Evolutionary conservation across 495 filamentous ascomycete genomes (phyloP).

Genomic region (Neurospora cerealis): DNA sequence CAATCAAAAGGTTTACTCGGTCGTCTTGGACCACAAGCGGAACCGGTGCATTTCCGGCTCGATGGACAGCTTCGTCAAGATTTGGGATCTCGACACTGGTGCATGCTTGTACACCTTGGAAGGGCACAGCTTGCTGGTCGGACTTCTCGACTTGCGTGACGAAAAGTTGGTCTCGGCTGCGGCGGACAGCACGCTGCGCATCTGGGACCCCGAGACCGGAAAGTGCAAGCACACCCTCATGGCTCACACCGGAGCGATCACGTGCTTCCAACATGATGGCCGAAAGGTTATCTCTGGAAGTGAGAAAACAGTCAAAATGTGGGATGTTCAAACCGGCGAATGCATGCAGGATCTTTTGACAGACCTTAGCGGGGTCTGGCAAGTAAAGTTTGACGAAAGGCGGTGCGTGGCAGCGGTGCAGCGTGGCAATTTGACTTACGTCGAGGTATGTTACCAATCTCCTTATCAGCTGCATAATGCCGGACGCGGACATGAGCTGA

Average conservation of each 20-base stretch:
- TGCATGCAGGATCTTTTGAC: constrained; percentile 91
- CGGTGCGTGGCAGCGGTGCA: constrained; percentile 96
- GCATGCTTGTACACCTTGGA: constrained; percentile 80
- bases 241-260: constrained; percentile 94
- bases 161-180: constrained; percentile 90
- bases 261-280: constrained; percentile 96
- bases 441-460: constrained; percentile 62
- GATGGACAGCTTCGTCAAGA: constrained; percentile 97
- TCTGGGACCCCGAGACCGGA: constrained; percentile 94
- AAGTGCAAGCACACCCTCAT: constrained; percentile 81
- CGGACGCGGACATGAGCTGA: neutral
- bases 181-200: constrained; percentile 86
- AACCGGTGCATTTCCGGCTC: constrained; percentile 96
- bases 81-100: constrained; percentile 94
- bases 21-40: constrained; percentile 84
- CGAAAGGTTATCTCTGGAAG: constrained; percentile 95
- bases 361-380: constrained; percentile 95
- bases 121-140: constrained; percentile 88
- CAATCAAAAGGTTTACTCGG: constrained; percentile 90
- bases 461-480: neutral
- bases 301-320: constrained; percentile 96
- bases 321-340: constrained; percentile 86
- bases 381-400: constrained; percentile 94
- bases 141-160: constrained; percentile 76
- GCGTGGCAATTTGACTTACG: constrained; percentile 81